phyloP scores from a whole-genome alignment of 1,284 basidiomycete genomes.

The Rhodotorula sp. region DNA sequence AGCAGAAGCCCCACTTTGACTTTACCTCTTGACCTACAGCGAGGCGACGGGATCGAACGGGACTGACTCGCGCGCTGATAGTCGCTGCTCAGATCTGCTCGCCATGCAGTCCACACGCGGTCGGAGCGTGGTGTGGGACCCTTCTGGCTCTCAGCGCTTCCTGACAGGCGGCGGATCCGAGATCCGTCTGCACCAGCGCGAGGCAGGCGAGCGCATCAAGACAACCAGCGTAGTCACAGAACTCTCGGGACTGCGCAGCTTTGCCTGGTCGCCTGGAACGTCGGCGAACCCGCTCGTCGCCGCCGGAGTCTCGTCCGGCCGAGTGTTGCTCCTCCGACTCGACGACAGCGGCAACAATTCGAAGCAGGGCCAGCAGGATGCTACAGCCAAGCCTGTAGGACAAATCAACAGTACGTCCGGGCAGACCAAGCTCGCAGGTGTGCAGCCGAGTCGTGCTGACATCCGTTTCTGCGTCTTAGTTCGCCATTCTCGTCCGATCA shows the following conservation, averaged over 20 bases:
- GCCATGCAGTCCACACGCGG: slow-evolving; percentile 17
- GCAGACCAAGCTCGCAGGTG: neutral
- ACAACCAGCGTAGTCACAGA: slow-evolving; percentile 38
- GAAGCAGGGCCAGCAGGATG: neutral
- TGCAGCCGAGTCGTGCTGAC: neutral
- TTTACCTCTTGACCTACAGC: no score
- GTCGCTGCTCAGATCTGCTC: no score
- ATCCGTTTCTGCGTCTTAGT: slow-evolving; percentile 13
- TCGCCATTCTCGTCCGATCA: slow-evolving; percentile 42
- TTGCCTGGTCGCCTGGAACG: slow-evolving; percentile 40
- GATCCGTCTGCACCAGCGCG: slow-evolving; percentile 34
- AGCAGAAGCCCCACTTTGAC: no score
- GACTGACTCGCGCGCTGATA: no score
- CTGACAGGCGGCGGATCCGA: slow-evolving; percentile 40
- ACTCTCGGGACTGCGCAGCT: slow-evolving; percentile 31
- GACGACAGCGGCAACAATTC: slow-evolving; percentile 4
- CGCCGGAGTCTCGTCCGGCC: slow-evolving; percentile 38
- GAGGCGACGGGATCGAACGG: no score
- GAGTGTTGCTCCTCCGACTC: slow-evolving; percentile 36
- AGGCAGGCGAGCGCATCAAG: slow-evolving; percentile 6
- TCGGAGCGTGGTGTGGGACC: slow-evolving; percentile 22
- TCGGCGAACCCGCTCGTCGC: slow-evolving; percentile 31
- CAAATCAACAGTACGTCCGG: slow-evolving; percentile 31
- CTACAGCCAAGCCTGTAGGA: slow-evolving; percentile 2
- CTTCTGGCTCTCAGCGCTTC: slow-evolving; percentile 14